Percentiles rank a stretch among this genome's conserved stretches.
These are phyloP conservation scores for Aquanectria penicillioides DNA, from an alignment of 2,329 filamentous ascomycete species.

Conservation along the genomic window DNA sequence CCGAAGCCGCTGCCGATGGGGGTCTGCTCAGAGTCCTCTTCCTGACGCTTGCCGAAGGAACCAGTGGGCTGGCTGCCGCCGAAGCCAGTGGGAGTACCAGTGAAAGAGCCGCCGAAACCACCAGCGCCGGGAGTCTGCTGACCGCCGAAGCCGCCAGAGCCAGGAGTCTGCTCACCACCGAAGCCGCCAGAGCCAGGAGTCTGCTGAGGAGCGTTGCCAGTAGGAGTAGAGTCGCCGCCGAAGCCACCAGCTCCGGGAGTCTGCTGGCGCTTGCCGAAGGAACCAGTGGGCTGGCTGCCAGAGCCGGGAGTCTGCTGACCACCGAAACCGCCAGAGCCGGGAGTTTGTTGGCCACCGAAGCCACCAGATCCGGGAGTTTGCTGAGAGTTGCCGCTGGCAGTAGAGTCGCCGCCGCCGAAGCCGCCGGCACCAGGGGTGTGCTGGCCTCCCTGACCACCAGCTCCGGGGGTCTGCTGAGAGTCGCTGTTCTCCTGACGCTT, in stretches of 20 bases:
- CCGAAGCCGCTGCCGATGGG: slow-evolving; percentile 10
- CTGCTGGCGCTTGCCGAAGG: slow-evolving; percentile 6
- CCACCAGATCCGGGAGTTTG: neutral
- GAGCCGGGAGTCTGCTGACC: slow-evolving; percentile 11
- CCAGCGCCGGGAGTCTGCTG: neutral
- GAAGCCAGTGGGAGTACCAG: neutral
- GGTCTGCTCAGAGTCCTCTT: neutral
- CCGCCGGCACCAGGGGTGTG: slow-evolving; percentile 26
- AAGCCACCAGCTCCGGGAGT: neutral
- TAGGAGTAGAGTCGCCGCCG: neutral
- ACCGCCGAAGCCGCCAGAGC: neutral
- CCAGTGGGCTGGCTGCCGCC: slow-evolving; percentile 17
- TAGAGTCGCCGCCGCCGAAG: slow-evolving; percentile 22
- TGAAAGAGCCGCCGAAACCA: neutral
- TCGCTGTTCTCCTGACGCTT: slow-evolving; percentile 6
- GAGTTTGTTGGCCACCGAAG: slow-evolving; percentile 17
- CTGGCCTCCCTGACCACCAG: neutral
- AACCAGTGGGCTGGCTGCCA: slow-evolving; percentile 8
- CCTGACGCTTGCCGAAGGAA: slow-evolving; percentile 8
- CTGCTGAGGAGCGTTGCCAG: too few species aligned
- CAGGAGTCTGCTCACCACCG: slow-evolving; percentile 19
- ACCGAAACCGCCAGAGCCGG: slow-evolving; percentile 25
- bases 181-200: slow-evolving; percentile 26
- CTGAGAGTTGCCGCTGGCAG: slow-evolving; percentile 6
- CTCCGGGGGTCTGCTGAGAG: neutral